Evolutionary conservation across 768 basidiomycete genomes (phyloP), one percentile per base, ranked within the genome.

Genomic region (Chlorophyllum brunneum): DNA sequence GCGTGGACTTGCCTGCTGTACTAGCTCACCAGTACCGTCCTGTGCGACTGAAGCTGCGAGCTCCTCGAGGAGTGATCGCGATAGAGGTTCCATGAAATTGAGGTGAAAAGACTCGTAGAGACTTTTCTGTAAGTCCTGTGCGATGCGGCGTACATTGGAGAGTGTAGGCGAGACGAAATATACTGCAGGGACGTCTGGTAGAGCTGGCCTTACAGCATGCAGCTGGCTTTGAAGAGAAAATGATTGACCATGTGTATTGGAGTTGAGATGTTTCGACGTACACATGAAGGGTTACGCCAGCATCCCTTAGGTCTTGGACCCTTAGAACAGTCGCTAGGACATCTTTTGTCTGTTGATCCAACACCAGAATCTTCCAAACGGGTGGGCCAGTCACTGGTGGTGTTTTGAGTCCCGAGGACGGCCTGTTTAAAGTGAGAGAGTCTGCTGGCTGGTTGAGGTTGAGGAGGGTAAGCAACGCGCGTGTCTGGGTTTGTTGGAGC

Each of bases 211-310:
- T 30, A 82, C 71, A 0, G 93, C 85, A 65, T 98, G 94, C 4
- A 98, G 71, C 75, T 98, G 97, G 57, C 95, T 98, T 57, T 41
- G 47, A 43, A 11, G 18, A 38, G 9, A 27, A 9, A 50, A 20
- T 54, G 16, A 59, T 48, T 38, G 46, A 15, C 10, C 23, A 26
- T 38, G 27, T 51, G 29, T n/a, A 2, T 10, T n/a, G n/a, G 33
- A 46, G 30, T 42, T 40, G 40, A n/a, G 49, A 50, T 13, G 34
- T 16, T 13, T 50, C 40, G 42, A 56, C 92, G 61, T 74, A 98
- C 95, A 98, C 93, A 72, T 99, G 97, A 54, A 99, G 77, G 7
- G 97, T 99, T 36, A 99, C 94, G 27, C 97, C 97, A 43, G 92
- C 90, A 62, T 98, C 95, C 51, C 97, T 81, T 56, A 99, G 76